Evolutionary conservation across 2,329 filamentous ascomycete species (phyloP).

Genomic region (Teratosphaeria viscida): DNA sequence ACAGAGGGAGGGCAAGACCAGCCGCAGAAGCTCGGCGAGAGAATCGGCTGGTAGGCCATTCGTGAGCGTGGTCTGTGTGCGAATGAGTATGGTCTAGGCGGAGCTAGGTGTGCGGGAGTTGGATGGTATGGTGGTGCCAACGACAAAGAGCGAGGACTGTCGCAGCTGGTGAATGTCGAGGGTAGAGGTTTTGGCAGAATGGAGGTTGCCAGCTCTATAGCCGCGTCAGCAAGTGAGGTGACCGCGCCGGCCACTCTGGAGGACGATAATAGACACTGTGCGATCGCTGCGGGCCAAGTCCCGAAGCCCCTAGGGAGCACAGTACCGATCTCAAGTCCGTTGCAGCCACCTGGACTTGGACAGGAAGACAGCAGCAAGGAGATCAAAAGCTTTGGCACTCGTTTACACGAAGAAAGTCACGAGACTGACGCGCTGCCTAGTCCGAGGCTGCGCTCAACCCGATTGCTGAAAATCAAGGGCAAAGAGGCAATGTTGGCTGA

Average conservation of each 20-base stretch:
- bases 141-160: neutral
- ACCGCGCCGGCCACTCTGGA: constrained; percentile 13
- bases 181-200: neutral
- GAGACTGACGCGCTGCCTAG: constrained; percentile 16
- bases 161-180: neutral
- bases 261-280: constrained; percentile 19
- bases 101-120: neutral
- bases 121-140: neutral
- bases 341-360: constrained; percentile 5
- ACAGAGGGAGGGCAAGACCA: neutral
- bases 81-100: neutral
- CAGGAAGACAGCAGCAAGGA: constrained; percentile 14
- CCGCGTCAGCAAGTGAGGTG: neutral
- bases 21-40: neutral
- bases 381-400: constrained; percentile 18
- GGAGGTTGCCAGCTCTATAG: neutral
- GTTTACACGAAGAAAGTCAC: constrained; percentile 22
- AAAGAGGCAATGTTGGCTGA: constrained; percentile 27
- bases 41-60: neutral
- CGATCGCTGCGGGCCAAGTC: constrained; percentile 18
- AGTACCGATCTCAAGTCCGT: constrained; percentile 3
- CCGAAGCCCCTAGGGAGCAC: constrained; percentile 15
- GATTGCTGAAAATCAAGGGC: constrained; percentile 40
- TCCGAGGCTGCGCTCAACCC: constrained; percentile 27
- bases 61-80: neutral